Conservation (phyloP, 495 filamentous ascomycete species). For the Delitschia confertaspora region DNA sequence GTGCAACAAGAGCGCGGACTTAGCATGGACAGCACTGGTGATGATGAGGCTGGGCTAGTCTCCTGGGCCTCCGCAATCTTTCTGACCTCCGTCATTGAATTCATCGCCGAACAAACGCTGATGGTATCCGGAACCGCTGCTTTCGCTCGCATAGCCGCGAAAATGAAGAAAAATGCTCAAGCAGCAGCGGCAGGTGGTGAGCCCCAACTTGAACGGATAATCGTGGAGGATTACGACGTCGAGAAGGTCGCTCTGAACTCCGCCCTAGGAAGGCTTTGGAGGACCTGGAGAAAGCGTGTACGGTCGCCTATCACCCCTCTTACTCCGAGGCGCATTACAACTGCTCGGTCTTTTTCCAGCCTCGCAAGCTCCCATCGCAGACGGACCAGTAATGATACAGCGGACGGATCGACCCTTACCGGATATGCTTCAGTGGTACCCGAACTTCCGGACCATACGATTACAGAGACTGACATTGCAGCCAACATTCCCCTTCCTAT, state of each 20-base stretch:
- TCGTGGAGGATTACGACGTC: conserved; percentile 86
- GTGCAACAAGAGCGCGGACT: conserved; percentile 63
- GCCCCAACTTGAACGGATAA: conserved; percentile 47
- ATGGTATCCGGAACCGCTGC: conserved; percentile 83
- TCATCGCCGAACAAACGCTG: conserved; percentile 83
- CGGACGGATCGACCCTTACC: conserved; percentile 9
- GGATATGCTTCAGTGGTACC: conserved; percentile 9
- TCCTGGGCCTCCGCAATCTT: conserved; percentile 93
- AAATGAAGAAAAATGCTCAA: conserved; percentile 36
- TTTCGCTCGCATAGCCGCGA: conserved; percentile 56
- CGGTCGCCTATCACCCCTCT: conserved; percentile 36
- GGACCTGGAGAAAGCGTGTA: conserved; percentile 85
- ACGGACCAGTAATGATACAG: conserved; percentile 15
- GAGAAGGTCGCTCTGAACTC: conserved; percentile 85
- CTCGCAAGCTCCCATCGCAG: conserved; percentile 17
- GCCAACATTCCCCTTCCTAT: conserved; percentile 56
- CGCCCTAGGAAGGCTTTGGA: conserved; percentile 82
- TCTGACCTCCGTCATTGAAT: conserved; percentile 87
- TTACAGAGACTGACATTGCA: conserved; percentile 35
- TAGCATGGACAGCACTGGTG: conserved; percentile 41
- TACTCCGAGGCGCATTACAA: conserved; percentile 11
- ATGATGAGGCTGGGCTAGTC: conserved; percentile 50
- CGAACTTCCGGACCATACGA: conserved; percentile 30
- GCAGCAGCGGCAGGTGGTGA: conserved; percentile 29
- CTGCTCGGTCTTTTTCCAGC: conserved; percentile 15